phyloP scores from a whole-genome alignment of 148 eudicot genomes.

The Chenopodium berlandieri region DNA sequence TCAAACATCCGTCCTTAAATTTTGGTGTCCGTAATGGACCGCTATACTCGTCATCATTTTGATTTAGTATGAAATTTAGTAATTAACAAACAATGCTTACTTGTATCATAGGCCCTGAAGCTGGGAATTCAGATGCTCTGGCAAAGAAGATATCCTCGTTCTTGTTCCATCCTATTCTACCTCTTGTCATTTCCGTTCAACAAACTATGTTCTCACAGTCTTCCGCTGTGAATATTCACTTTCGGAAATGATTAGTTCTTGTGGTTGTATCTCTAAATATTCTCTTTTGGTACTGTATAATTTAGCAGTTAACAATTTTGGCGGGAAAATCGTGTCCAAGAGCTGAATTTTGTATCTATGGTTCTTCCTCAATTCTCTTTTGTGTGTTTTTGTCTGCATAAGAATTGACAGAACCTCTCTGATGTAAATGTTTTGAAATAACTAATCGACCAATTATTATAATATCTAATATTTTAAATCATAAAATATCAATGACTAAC shows the following conservation, averaged over 20 bases:
- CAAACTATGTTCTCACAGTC: slow-evolving; percentile 82
- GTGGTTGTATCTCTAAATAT: not conserved
- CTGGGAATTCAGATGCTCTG: slow-evolving; percentile 67
- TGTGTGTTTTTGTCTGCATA: too few relatives aligned
- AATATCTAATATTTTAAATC: too few relatives aligned
- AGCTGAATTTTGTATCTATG: not conserved
- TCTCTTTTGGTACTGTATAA: not conserved
- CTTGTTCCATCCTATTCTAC: slow-evolving; percentile 85
- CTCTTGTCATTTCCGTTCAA: slow-evolving; percentile 82
- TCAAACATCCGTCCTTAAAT: not conserved
- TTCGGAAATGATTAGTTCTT: slow-evolving; percentile 54
- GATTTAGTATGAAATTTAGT: not conserved
- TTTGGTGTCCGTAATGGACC: not conserved
- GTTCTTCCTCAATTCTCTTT: not conserved
- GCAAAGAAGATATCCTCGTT: slow-evolving; percentile 80
- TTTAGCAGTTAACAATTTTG: not conserved
- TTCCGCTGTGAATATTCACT: slow-evolving; percentile 90
- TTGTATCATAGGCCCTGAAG: slow-evolving; percentile 66
- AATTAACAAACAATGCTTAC: slow-evolving; percentile 4
- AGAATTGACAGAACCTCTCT: not conserved
- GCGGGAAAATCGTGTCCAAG: not conserved
- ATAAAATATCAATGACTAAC: too few relatives aligned
- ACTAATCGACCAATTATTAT: too few relatives aligned
- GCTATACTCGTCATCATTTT: not conserved
- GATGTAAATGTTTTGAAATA: not conserved